Evolutionary conservation across 805 yeast species (phyloP), one percentile per base, ranked within the genome.

Genomic region (Cyberlindnera euphorbiae): DNA sequence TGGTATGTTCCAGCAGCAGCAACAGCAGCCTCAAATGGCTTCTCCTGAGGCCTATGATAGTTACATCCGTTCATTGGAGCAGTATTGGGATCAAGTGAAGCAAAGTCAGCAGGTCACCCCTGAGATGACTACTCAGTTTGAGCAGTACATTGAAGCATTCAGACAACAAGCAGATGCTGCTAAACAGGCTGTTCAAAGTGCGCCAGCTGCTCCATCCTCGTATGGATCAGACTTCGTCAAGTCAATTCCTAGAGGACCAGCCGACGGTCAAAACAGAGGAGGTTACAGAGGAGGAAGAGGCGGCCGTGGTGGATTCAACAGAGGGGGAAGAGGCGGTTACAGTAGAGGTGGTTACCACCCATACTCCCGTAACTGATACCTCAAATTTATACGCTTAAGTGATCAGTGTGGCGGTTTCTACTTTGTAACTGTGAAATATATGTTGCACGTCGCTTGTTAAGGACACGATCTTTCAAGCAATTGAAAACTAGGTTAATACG

Each of bases 31-130:
- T 29, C 26, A 13, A 35, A 24, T 24, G 30, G 49, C 54, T 31
- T 38, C 49, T 9, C 67, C 80, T 9, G 82, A 76, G 46, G 73
- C 74, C 64, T 71, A 76, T 72, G 75, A 69, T 35, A 82, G 76
- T 42, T 79, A 79, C 52, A 74, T 78, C 68, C 75, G 73, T 54
- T 69, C 73, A 54, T 70, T 75, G 75, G 77, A 73, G 53, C 75
- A 70, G 46, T 74, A 73, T 45, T 79, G 83, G 82, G 70, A 69
- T 1, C 42, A 38, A 28, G 33, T 36, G 25, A 15, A 35, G 19
- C 46, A 42, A 28, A 33, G 37, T 8, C 38, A 35, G 18, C 42
- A 42, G 18, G 41, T 36, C 15, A 27, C 39, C 15, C 35, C 37
- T 13, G 37, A 35, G 24, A 33, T 30, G 36, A 29, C 33, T 8